Evolutionary conservation across 1,284 basidiomycete genomes (phyloP).

Genomic region (Stygiomarasmius scandens): DNA sequence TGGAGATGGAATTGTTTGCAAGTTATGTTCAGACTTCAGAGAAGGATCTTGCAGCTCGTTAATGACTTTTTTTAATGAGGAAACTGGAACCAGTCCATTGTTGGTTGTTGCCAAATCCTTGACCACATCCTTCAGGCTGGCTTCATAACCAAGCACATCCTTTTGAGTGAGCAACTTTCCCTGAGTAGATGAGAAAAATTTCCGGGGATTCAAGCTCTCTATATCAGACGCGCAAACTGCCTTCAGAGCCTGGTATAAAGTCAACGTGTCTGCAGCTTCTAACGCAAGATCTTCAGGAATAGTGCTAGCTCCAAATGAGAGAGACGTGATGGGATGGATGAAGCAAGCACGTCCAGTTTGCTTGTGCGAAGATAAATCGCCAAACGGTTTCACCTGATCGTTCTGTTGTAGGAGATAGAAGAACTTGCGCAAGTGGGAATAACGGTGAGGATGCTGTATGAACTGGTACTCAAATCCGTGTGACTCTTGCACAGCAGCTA

Average conservation of each 20-base stretch:
- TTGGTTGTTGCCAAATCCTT: slow-evolving; percentile 38
- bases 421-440: slow-evolving; percentile 73
- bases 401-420: slow-evolving; percentile 42
- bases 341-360: slow-evolving; percentile 47
- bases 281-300: slow-evolving; percentile 65
- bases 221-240: slow-evolving; percentile 29
- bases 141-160: slow-evolving; percentile 63
- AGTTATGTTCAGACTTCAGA: slow-evolving; percentile 21
- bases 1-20: slow-evolving; percentile 35
- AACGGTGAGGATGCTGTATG: slow-evolving; percentile 66
- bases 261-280: slow-evolving; percentile 58
- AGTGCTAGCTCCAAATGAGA: slow-evolving; percentile 49
- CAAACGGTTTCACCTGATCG: slow-evolving; percentile 33
- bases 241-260: slow-evolving; percentile 49
- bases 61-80: slow-evolving; percentile 41
- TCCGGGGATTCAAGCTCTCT: slow-evolving; percentile 43
- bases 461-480: slow-evolving; percentile 61
- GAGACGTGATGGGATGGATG: slow-evolving; percentile 61
- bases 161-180: slow-evolving; percentile 49
- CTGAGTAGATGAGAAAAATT: slow-evolving; percentile 41
- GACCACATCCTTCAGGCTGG: slow-evolving; percentile 49
- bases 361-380: slow-evolving; percentile 38
- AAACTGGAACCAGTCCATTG: slow-evolving; percentile 37
- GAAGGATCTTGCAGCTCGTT: slow-evolving; percentile 44
- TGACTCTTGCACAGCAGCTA: slow-evolving; percentile 57